Evolutionary conservation across 83 land plant genomes (phyloP), one percentile per base, ranked within the genome.

Genomic region (Picea mariana): DNA sequence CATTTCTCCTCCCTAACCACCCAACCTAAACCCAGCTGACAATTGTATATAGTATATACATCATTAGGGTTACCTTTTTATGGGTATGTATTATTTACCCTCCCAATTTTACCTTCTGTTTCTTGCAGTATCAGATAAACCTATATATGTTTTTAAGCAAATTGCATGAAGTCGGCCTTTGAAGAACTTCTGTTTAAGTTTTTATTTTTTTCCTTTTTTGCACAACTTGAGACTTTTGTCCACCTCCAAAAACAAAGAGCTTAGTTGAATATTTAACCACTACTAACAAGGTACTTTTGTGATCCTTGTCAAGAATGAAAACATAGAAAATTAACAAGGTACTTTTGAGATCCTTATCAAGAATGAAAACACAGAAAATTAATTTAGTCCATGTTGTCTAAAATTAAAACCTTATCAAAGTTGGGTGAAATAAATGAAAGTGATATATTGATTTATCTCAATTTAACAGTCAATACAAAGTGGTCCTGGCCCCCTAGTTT

Each of bases 21-120:
- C 52, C 9, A 9, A 47, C 9, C 52, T 47, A 9, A 9, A 47
- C 52, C 52, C 52, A 47, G 9, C 9, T 47, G 52, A 47, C 52
- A 47, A 47, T 9, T 47, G 59, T 12, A 55, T 55, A 55, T 55
- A 55, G 20, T 11, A 20, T 71, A 27, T 67, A 17, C 34, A 38
- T 71, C n/a, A 38, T 18, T 71, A 38, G 47, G 75, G n/a, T 71
- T 71, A 71, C 42, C 75, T 71, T 71, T 40, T 71, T n/a, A 5
- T 47, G 24, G 52, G 6, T 47, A 47, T 73, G 58, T 38, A 8
- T 47, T 73, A 73, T n/a, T 21, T 42, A 13, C 6, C 21, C 52
- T 72, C 55, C 21, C 12, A 72, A 72, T 23, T 20, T 72, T 6
- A 42, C 26, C 23, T 47, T 40, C 59, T 20, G 77, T 34, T 21